Conservation (phyloP, 148 eudicot species). For the Vaccinium macrocarpon region DNA sequence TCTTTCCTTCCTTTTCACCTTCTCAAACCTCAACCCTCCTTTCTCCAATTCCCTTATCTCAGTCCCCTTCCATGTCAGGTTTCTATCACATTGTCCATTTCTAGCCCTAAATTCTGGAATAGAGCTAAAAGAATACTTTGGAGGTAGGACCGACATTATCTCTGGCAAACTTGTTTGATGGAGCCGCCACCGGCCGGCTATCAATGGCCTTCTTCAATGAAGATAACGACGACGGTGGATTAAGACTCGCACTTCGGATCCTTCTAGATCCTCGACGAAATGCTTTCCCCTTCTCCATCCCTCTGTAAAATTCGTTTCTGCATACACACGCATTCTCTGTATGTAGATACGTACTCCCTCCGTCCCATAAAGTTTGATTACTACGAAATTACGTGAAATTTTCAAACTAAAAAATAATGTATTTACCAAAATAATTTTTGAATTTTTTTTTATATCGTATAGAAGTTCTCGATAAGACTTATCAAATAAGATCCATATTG, state of each 20-base stretch:
- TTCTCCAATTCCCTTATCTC: no score
- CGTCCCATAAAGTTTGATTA: no score
- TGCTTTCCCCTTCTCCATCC: conserved; percentile 40
- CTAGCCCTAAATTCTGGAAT: background rate
- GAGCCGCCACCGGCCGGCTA: conserved; percentile 27
- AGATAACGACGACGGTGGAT: conserved; percentile 20
- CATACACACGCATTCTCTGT: background rate
- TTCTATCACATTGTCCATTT: background rate
- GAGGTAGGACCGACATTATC: conserved; percentile 8
- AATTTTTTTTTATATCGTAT: no score
- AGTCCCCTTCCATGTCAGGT: no score
- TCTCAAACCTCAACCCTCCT: no score
- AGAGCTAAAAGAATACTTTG: conserved; percentile 16
- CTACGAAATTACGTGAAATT: no score
- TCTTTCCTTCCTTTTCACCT: no score
- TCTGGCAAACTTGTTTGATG: conserved; percentile 20
- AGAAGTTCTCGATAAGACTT: no score
- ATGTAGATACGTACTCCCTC: background rate
- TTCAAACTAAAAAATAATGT: no score
- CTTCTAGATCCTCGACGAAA: conserved; percentile 92
- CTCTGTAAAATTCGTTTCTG: background rate
- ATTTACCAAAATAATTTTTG: no score
- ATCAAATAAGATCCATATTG: no score
- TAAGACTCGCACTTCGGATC: conserved; percentile 37
- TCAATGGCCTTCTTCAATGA: conserved; percentile 44